Conservation (phyloP, 2,329 filamentous ascomycete species). For the Xylaria sp. region DNA sequence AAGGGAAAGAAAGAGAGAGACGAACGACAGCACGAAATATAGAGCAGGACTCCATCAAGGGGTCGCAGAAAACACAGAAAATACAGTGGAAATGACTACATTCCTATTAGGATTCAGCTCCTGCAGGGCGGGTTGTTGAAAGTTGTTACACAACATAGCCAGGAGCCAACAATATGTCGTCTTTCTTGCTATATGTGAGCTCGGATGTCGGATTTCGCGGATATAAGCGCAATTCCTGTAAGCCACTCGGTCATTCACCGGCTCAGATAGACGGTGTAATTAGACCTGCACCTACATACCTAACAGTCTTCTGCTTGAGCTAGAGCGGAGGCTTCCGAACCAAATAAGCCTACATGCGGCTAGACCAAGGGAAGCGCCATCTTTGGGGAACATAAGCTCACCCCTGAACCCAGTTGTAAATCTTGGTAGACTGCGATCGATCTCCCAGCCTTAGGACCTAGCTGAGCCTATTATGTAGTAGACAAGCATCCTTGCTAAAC, state of each 20-base stretch:
- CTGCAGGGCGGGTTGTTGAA: not conserved
- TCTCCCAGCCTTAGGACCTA: constrained; percentile 15
- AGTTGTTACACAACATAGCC: not conserved
- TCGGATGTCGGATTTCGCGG: not conserved
- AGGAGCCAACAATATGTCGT: not conserved
- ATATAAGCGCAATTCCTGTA: not conserved
- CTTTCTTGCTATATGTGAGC: not conserved
- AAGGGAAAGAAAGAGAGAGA: not conserved
- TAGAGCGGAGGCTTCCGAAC: constrained; percentile 8
- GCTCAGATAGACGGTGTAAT: not conserved
- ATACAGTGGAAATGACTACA: not conserved
- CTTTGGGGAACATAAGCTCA: constrained; percentile 11
- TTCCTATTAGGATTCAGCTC: too few relatives aligned
- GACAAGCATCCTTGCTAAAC: constrained; percentile 1
- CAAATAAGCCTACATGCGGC: constrained; percentile 6
- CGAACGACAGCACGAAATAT: too few relatives aligned
- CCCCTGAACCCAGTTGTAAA: constrained; percentile 16
- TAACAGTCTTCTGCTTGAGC: constrained; percentile 9
- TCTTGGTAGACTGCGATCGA: constrained; percentile 3
- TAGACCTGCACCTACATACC: not conserved
- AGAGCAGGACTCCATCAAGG: not conserved
- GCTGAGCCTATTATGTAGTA: constrained; percentile 15
- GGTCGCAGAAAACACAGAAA: not conserved
- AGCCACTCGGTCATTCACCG: not conserved
- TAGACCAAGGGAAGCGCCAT: constrained; percentile 2